Evolutionary conservation across 1,284 basidiomycete genomes (phyloP).

Genomic region (Apiotrichum gamsii): DNA sequence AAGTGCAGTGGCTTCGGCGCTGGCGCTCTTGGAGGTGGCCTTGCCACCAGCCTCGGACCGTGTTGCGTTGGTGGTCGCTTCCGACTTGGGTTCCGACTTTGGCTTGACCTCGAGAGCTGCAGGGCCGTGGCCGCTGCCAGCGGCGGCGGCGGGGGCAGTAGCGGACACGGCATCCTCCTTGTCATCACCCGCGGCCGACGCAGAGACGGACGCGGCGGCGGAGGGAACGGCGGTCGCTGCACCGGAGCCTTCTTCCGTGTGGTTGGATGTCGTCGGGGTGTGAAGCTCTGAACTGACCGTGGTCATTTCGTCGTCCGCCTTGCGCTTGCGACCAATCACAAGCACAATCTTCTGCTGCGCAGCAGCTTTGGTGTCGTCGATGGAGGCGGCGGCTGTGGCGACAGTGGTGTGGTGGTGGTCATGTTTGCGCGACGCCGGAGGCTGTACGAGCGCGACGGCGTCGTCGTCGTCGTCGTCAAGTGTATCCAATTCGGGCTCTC

Average conservation of each 20-base stretch:
- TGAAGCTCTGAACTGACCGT: conserved; percentile 8
- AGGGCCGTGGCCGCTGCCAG: too few relatives aligned
- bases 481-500: neutral
- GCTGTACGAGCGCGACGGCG: neutral
- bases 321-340: conserved; percentile 9
- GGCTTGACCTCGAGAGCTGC: neutral
- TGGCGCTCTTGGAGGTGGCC: too few relatives aligned
- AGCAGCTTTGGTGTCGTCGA: neutral
- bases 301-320: conserved; percentile 10
- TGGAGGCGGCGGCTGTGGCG: neutral
- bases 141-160: too few relatives aligned
- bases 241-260: neutral
- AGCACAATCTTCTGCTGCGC: conserved; percentile 7
- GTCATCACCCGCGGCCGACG: neutral
- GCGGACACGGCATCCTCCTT: neutral
- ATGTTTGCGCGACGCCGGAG: too few relatives aligned
- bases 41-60: neutral
- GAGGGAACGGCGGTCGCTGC: neutral
- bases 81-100: too few relatives aligned
- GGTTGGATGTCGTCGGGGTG: conserved; percentile 1
- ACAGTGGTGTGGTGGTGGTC: too few relatives aligned
- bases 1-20: neutral
- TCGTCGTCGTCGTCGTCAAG: neutral
- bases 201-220: neutral
- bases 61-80: neutral